Evolutionary conservation across 768 basidiomycete species (phyloP).

Genomic region (Suillus sp.): DNA sequence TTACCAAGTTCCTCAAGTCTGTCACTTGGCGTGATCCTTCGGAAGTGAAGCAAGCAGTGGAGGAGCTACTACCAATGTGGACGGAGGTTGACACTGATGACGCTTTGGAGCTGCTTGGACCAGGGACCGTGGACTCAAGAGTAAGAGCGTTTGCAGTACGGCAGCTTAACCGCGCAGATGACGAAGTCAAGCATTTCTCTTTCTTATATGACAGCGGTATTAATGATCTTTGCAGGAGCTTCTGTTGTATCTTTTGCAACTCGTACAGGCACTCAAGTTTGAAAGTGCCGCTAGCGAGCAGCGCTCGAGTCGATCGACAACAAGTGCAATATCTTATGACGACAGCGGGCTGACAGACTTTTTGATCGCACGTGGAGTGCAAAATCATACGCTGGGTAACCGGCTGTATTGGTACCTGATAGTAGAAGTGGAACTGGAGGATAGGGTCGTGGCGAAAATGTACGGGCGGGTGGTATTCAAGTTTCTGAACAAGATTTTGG

Average conservation of each 20-base stretch:
- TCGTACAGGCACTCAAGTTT: slow-evolving; percentile 97
- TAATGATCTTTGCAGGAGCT: slow-evolving; percentile 64
- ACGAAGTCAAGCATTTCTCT: slow-evolving; percentile 64
- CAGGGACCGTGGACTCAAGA: slow-evolving; percentile 84
- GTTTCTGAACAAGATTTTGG: slow-evolving; percentile 85
- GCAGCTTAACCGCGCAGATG: slow-evolving; percentile 88
- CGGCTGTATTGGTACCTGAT: slow-evolving; percentile 97
- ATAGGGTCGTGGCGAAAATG: slow-evolving; percentile 87
- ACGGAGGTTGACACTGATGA: slow-evolving; percentile 97
- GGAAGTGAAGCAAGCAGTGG: slow-evolving; percentile 97
- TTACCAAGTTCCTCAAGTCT: slow-evolving; percentile 97
- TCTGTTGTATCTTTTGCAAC: slow-evolving; percentile 87
- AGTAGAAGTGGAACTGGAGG: slow-evolving; percentile 87
- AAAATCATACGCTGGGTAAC: slow-evolving; percentile 85
- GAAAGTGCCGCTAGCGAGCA: slow-evolving; percentile 82
- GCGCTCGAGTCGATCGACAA: slow-evolving; percentile 68
- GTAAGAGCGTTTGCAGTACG: slow-evolving; percentile 94
- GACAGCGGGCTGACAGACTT: slow-evolving; percentile 95
- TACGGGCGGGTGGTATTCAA: slow-evolving; percentile 89
- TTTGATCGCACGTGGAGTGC: slow-evolving; percentile 80
- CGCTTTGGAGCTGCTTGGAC: slow-evolving; percentile 92
- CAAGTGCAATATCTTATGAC: slow-evolving; percentile 80
- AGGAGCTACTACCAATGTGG: slow-evolving; percentile 94
- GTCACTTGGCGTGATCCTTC: slow-evolving; percentile 97
- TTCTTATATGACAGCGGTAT: neutral